A percentile compares a stretch with the other conserved stretches of the same genome.
phyloP scores from a whole-genome alignment of 2,329 filamentous ascomycete genomes.

The Tolypocladium amazonense region DNA sequence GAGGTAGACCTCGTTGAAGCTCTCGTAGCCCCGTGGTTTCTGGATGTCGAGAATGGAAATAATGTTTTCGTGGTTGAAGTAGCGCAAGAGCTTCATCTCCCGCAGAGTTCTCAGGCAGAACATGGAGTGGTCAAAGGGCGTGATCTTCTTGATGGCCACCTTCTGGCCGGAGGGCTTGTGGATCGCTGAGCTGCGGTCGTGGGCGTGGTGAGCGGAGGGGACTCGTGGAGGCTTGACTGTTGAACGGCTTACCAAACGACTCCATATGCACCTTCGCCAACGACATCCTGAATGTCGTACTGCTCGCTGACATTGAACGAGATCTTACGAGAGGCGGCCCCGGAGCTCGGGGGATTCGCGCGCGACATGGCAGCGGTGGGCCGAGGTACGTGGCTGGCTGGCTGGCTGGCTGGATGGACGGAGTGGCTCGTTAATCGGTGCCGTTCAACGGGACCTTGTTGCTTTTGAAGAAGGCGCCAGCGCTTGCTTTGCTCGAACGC shows the following conservation, averaged over 20 bases:
- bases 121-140: constrained; percentile 98
- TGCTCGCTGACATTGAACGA: constrained; percentile 99
- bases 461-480: not conserved
- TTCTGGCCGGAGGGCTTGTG: constrained; percentile 98
- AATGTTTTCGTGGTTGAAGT: constrained; percentile 99
- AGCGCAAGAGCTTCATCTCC: constrained; percentile 97
- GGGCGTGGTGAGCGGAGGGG: not conserved
- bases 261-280: constrained; percentile 95
- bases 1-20: constrained; percentile 94
- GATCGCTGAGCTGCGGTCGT: constrained; percentile 65
- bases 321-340: constrained; percentile 74
- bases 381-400: not conserved
- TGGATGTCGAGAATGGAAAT: constrained; percentile 99
- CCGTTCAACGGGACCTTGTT: not conserved
- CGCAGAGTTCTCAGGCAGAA: constrained; percentile 92
- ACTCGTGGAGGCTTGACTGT: not conserved
- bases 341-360: constrained; percentile 44
- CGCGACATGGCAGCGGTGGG: constrained; percentile 38
- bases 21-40: constrained; percentile 91
- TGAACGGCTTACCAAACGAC: constrained; percentile 74
- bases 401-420: not conserved
- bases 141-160: constrained; percentile 99
- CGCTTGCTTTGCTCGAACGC: not conserved
- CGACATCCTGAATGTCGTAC: constrained; percentile 99
- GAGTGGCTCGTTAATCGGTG: no score